Evolutionary conservation across 441 rosid species (phyloP).

Genomic region (Metrosideros polymorpha): DNA sequence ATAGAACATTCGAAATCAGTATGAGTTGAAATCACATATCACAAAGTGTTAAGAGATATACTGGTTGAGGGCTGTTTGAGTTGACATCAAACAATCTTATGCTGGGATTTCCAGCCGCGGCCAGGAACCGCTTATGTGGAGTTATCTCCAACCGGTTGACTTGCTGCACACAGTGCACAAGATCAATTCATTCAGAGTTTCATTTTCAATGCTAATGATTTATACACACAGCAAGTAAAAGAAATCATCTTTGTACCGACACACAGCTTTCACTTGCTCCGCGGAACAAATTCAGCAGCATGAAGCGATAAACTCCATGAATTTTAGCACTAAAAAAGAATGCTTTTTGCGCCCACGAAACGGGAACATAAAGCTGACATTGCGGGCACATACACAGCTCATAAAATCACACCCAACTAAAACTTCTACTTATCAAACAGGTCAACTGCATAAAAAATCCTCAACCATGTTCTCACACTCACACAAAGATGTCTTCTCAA

Average conservation of each 20-base stretch:
- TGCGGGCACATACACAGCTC: background rate
- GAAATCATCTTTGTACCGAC: background rate
- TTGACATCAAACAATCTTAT: constrained; percentile 82
- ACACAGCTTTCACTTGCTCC: background rate
- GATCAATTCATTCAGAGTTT: background rate
- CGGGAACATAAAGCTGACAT: background rate
- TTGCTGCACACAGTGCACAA: constrained; percentile 33
- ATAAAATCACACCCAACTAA: background rate
- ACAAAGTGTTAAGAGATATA: constrained; percentile 14
- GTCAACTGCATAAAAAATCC: background rate
- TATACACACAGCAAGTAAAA: background rate
- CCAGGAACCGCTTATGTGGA: constrained; percentile 70
- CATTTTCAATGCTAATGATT: background rate
- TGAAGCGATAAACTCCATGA: background rate
- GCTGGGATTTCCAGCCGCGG: constrained; percentile 94
- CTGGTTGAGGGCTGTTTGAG: constrained; percentile 80
- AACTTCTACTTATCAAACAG: background rate
- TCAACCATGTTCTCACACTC: background rate
- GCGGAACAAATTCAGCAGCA: background rate
- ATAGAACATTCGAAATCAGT: background rate
- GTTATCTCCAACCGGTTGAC: constrained; percentile 96
- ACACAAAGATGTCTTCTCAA: background rate
- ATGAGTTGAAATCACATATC: background rate
- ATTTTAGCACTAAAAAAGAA: background rate
- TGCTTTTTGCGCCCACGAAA: background rate